Conservation (phyloP, 148 eudicot genomes). For the Hydrangea macrophylla region DNA sequence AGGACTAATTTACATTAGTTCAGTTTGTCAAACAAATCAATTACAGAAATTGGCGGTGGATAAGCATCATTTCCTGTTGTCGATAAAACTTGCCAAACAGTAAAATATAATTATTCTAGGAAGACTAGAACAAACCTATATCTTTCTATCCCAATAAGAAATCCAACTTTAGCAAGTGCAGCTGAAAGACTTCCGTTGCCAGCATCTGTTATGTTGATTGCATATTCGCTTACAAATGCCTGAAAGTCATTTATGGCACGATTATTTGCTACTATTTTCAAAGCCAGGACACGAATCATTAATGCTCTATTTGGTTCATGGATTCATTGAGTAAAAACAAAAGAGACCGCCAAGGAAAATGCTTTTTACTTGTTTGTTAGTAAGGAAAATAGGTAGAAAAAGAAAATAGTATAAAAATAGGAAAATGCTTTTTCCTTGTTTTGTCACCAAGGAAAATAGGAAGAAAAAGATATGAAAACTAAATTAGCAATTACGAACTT, state of each 20-base stretch:
- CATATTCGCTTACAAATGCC: conserved; percentile 99
- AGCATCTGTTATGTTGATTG: conserved; percentile 65
- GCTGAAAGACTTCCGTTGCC: conserved; percentile 79
- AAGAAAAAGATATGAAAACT: no score
- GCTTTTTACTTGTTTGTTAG: no score
- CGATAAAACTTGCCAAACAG: not conserved
- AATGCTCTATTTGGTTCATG: no score
- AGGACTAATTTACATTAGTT: no score
- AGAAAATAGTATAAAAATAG: no score
- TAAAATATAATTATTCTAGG: not conserved
- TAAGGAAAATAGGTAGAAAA: no score
- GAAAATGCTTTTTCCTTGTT: no score
- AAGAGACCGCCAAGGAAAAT: no score
- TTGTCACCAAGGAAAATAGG: no score
- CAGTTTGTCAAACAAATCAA: no score
- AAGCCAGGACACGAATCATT: not conserved
- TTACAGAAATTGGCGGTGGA: not conserved
- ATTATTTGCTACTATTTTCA: conserved; percentile 9
- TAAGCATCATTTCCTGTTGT: not conserved
- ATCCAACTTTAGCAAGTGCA: conserved; percentile 85
- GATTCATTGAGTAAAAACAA: no score
- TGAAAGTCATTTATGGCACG: conserved; percentile 21
- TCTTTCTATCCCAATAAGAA: conserved; percentile 81
- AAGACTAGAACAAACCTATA: conserved; percentile 49
- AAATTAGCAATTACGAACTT: no score